These are phyloP conservation scores for Ganoderma multipileum DNA, from an alignment of 1,284 basidiomycete genomes.

Conservation along the genomic window DNA sequence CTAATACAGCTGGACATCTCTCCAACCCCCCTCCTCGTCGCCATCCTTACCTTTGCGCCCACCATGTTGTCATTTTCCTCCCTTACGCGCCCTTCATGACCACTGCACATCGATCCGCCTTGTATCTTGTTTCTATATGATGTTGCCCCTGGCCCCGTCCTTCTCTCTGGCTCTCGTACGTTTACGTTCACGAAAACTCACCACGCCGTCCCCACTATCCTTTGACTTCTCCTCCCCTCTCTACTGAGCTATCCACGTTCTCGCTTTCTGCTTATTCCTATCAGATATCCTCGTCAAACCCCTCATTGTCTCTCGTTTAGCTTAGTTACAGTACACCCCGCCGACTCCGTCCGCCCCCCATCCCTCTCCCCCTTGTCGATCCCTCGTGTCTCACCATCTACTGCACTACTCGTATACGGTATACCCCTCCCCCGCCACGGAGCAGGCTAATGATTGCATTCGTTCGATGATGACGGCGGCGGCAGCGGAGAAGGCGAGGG, in stretches of 20 bases:
- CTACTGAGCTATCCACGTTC: not conserved
- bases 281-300: not conserved
- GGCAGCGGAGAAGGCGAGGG: not conserved
- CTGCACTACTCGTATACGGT: slow-evolving; percentile 5
- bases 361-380: not conserved
- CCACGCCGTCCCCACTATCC: slow-evolving; percentile 5
- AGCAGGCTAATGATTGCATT: slow-evolving; percentile 8
- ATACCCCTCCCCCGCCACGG: slow-evolving; percentile 9
- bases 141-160: slow-evolving; percentile 3
- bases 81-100: not conserved
- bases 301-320: slow-evolving; percentile 2
- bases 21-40: not conserved
- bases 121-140: slow-evolving; percentile 9
- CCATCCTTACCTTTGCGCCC: not conserved
- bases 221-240: not conserved
- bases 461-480: not conserved
- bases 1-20: not conserved
- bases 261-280: slow-evolving; percentile 9
- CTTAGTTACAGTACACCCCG: not conserved
- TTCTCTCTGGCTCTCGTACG: slow-evolving; percentile 5
- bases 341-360: not conserved
- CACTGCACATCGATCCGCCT: not conserved
- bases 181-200: slow-evolving; percentile 6
- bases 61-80: not conserved
- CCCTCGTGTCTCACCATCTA: not conserved